Evolutionary conservation across 768 basidiomycete genomes (phyloP).

Genomic region (Boletus huronensis): DNA sequence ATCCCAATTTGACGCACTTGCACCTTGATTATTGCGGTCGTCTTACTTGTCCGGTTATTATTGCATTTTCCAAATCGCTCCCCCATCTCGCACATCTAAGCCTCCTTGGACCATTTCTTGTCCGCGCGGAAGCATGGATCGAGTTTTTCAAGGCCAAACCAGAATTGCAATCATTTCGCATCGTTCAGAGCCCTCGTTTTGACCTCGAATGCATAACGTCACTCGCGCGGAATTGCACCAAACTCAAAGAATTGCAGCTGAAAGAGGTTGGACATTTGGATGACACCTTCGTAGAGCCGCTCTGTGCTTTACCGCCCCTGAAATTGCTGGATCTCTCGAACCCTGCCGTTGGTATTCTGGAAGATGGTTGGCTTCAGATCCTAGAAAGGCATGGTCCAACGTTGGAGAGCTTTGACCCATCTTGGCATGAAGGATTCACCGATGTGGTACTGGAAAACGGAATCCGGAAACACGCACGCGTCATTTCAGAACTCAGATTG

Average conservation of each 20-base stretch:
- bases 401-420: constrained; percentile 65
- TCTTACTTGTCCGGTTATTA: constrained; percentile 59
- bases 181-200: constrained; percentile 86
- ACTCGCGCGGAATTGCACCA: constrained; percentile 49
- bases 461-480: constrained; percentile 45
- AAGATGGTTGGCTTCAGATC: constrained; percentile 53
- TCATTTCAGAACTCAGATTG: constrained; percentile 53
- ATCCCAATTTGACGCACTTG: constrained; percentile 77
- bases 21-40: constrained; percentile 86
- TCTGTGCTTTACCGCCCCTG: constrained; percentile 41
- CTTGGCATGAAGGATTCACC: constrained; percentile 60
- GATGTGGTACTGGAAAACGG: constrained; percentile 61
- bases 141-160: constrained; percentile 66
- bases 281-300: constrained; percentile 57
- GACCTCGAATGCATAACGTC: constrained; percentile 60
- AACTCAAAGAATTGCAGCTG: constrained; percentile 69
- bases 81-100: constrained; percentile 66
- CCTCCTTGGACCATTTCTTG: constrained; percentile 86
- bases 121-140: constrained; percentile 70
- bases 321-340: constrained; percentile 67
- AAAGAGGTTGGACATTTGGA: constrained; percentile 71
- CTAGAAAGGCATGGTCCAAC: constrained; percentile 51
- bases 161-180: constrained; percentile 64
- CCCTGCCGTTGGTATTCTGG: constrained; percentile 51
- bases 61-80: constrained; percentile 58